A percentile compares a stretch with the other conserved stretches of the same genome.
Evolutionary conservation across 2,329 filamentous ascomycete species (phyloP).

Genomic region (Cadophora malorum): DNA sequence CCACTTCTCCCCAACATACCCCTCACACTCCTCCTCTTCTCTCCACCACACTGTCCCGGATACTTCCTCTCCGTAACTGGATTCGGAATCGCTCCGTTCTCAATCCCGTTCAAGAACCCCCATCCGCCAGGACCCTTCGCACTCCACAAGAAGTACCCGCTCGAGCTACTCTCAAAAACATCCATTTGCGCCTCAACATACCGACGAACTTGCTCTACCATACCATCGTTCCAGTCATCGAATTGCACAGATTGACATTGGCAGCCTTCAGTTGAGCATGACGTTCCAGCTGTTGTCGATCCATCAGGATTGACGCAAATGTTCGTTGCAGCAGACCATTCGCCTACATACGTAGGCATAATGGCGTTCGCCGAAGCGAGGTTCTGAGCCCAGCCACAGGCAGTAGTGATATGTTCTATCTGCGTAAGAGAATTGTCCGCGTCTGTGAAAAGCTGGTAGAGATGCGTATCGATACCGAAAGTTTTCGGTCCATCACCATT

Average conservation of each 20-base stretch:
- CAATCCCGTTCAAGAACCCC: constrained; percentile 48
- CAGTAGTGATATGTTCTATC: constrained; percentile 48
- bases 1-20: background rate
- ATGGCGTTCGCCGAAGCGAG: constrained; percentile 41
- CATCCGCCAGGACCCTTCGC: constrained; percentile 49
- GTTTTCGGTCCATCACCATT: constrained; percentile 32
- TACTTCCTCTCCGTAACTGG: constrained; percentile 42
- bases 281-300: constrained; percentile 44
- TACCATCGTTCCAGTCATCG: constrained; percentile 45
- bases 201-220: constrained; percentile 46
- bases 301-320: constrained; percentile 50
- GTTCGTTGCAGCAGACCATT: constrained; percentile 49
- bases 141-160: constrained; percentile 51
- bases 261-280: constrained; percentile 45
- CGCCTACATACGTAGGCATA: constrained; percentile 50
- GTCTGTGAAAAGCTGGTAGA: constrained; percentile 49
- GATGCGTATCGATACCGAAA: constrained; percentile 50
- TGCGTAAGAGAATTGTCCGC: constrained; percentile 47
- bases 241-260: constrained; percentile 47
- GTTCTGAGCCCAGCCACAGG: constrained; percentile 47
- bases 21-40: constrained; percentile 23
- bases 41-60: constrained; percentile 32
- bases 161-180: constrained; percentile 47
- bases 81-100: constrained; percentile 47
- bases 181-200: constrained; percentile 52